phyloP scores from a whole-genome alignment of 306 rosid genomes.

The Trichosanthes truncata region DNA sequence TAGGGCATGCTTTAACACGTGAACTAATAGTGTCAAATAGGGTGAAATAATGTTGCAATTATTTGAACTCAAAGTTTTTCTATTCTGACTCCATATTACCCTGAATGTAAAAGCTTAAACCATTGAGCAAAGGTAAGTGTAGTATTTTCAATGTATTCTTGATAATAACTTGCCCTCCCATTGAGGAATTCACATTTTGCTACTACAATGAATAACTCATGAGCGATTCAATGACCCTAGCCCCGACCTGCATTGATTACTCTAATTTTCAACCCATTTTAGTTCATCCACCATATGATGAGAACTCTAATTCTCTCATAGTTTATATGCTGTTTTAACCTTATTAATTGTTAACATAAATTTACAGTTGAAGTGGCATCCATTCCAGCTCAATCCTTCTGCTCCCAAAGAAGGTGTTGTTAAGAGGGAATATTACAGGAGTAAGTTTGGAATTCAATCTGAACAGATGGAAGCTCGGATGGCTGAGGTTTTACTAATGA shows the following conservation, averaged over 20 bases:
- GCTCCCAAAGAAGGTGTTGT: constrained; percentile 79
- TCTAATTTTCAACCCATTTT: not conserved
- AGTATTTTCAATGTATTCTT: not conserved
- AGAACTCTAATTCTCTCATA: not conserved
- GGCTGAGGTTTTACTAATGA: constrained; percentile 43
- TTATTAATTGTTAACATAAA: constrained; percentile 4
- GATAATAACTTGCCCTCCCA: not conserved
- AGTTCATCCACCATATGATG: not conserved
- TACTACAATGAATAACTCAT: not conserved
- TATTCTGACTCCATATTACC: not conserved
- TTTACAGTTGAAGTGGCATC: constrained; percentile 75
- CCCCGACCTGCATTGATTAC: not conserved
- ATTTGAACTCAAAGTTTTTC: not conserved
- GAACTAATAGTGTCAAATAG: not conserved
- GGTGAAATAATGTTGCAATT: not conserved
- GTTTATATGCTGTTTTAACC: not conserved
- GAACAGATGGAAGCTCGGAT: constrained; percentile 58
- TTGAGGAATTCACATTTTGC: not conserved
- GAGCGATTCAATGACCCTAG: not conserved
- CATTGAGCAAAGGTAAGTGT: not conserved
- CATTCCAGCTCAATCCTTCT: constrained; percentile 63
- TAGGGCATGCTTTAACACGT: not conserved
- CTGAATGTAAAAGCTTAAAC: not conserved
- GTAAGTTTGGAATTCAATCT: constrained; percentile 51
- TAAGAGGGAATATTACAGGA: constrained; percentile 47